phyloP scores from a whole-genome alignment of 495 filamentous ascomycete species.

The Penicillium robsamsonii region DNA sequence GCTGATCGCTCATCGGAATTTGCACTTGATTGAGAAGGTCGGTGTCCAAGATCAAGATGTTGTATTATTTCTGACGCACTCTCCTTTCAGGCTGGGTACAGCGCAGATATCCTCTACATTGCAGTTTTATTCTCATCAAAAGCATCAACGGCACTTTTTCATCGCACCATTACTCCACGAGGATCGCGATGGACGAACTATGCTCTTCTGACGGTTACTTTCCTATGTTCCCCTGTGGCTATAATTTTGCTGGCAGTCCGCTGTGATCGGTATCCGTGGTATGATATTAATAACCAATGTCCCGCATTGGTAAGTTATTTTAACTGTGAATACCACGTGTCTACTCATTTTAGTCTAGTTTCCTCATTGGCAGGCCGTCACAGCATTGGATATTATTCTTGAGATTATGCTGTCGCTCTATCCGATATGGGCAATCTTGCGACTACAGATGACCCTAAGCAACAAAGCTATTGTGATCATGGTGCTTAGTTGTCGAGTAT shows the following conservation, averaged over 20 bases:
- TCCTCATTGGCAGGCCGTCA: constrained; percentile 25
- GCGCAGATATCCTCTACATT: constrained; percentile 21
- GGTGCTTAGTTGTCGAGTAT: constrained; percentile 21
- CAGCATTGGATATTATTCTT: constrained; percentile 22
- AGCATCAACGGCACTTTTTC: constrained; percentile 17
- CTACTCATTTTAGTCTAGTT: constrained; percentile 8
- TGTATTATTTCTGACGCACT: background rate
- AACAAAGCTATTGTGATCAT: constrained; percentile 19
- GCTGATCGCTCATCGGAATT: constrained; percentile 4
- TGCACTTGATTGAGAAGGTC: constrained; percentile 10
- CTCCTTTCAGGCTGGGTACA: constrained; percentile 6
- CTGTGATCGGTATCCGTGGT: constrained; percentile 20
- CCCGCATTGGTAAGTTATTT: constrained; percentile 8
- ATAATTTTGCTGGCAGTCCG: constrained; percentile 19
- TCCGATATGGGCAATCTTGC: constrained; percentile 15
- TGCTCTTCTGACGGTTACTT: constrained; percentile 6
- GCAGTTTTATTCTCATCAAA: constrained; percentile 15
- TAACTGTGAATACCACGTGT: background rate
- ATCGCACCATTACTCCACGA: constrained; percentile 16
- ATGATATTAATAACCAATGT: constrained; percentile 20
- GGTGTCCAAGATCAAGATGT: no score
- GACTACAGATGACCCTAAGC: constrained; percentile 13
- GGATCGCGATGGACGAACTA: constrained; percentile 19
- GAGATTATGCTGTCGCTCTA: constrained; percentile 21
- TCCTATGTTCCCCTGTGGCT: constrained; percentile 10